Base-by-base conservation (phyloP, 257 asterid species). In the Ligustrum vulgare region DNA sequence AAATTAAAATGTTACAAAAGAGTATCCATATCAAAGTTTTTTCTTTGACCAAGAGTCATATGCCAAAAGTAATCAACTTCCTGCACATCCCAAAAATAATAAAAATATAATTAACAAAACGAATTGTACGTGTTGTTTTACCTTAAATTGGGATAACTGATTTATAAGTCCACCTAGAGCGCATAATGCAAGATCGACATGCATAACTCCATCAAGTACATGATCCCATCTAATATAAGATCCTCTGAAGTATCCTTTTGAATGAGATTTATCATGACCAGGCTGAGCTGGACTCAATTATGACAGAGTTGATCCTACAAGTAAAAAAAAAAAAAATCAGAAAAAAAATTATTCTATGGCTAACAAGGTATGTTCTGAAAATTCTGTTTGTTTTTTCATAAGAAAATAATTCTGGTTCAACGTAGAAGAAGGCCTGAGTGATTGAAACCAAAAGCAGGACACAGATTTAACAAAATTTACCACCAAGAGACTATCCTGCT, bases 151-250 rank as follows among this genome's bases (percentile, higher is more conserved):
- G 11, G 87, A 81, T 47, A 94, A 79, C 84, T 94, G 90, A 74
- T 77, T 85, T 71, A 85, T 79, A 70, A 94, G 95, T 28, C 91
- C 93, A 79, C 97, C 99, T 47, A 94, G 86, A 81, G 98, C 93
- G 77, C 90, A 84, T 78, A 91, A 72, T 68, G 92, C 94, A 87
- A 89, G 91, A 86, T 91, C 92, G 33, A 72, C 77, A 74, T 86
- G 89, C 65, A 63, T 60, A 77, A 91, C 84, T 35, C 87, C 90
- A 78, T 86, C 89, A 80, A 87, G 78, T 71, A 84, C 78, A 71
- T 77, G 87, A 74, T 84, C 86, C 96, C 92, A 92, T 67, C 77
- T 75, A 81, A 79, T 72, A 78, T 70, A 77, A 66, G 90, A 91
- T 70, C 93, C 85, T 79, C 49, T 75, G 73, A 92, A 94, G 86